These are phyloP conservation scores for Schizophyllum amplum DNA, from an alignment of 1,284 basidiomycete genomes.

Conservation along the genomic window DNA sequence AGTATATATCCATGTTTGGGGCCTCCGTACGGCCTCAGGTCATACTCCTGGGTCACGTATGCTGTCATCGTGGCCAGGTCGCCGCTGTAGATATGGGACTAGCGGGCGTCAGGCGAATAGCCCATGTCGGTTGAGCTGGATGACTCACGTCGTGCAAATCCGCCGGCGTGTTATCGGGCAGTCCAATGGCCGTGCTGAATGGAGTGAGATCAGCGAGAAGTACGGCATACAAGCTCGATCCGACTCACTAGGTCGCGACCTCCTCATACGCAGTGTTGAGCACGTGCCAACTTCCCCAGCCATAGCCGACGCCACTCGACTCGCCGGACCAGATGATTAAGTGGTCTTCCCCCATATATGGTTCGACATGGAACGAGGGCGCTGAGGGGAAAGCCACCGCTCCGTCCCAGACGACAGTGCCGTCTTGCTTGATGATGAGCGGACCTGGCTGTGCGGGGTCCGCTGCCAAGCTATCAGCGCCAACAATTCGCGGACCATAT, in stretches of 20 bases:
- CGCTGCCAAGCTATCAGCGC: too few relatives aligned
- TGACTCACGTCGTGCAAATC: background rate
- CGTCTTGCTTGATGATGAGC: background rate
- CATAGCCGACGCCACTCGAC: background rate
- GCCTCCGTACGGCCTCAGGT: slow-evolving; percentile 7
- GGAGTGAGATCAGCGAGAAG: too few relatives aligned
- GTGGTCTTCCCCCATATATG: background rate
- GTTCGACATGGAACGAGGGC: background rate
- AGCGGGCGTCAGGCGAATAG: background rate
- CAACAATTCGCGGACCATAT: too few relatives aligned
- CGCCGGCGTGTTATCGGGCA: background rate
- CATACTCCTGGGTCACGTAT: background rate
- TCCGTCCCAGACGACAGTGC: background rate
- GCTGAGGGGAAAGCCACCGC: background rate
- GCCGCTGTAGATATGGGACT: background rate
- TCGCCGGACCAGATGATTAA: background rate
- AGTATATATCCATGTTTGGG: slow-evolving; percentile 7
- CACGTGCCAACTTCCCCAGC: background rate
- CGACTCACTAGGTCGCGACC: background rate
- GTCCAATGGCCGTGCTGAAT: background rate
- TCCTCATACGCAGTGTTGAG: background rate
- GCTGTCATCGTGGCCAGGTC: background rate
- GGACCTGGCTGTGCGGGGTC: background rate
- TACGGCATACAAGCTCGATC: too few relatives aligned
- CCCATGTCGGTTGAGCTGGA: background rate